phyloP scores from a whole-genome alignment of 2,329 filamentous ascomycete genomes.

The Paecilomyces niveus region DNA sequence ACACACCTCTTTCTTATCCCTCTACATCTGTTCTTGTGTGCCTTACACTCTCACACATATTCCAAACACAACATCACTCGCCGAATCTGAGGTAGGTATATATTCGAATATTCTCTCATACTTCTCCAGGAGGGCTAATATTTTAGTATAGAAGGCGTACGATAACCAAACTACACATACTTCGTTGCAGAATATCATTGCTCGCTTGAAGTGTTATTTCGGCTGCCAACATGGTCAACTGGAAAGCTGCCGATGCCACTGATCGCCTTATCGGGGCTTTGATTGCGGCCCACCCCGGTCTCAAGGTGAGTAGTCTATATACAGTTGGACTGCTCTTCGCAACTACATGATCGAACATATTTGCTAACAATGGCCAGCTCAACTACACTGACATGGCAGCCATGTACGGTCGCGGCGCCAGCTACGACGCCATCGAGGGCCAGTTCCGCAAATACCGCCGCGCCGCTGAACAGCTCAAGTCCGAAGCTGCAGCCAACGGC shows the following conservation, averaged over 20 bases:
- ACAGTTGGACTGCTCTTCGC: neutral
- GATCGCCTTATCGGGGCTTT: slow-evolving; percentile 20
- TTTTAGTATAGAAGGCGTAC: too few relatives aligned
- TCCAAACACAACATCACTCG: neutral
- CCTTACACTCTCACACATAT: neutral
- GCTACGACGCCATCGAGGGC: slow-evolving; percentile 43
- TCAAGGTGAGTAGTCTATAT: slow-evolving; percentile 14
- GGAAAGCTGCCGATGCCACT: slow-evolving; percentile 17
- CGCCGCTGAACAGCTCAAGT: slow-evolving; percentile 27
- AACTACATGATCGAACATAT: neutral
- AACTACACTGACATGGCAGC: slow-evolving; percentile 38
- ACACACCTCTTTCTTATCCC: neutral
- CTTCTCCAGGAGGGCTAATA: neutral
- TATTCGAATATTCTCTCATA: neutral
- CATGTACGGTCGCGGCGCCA: slow-evolving; percentile 40
- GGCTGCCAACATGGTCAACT: slow-evolving; percentile 22
- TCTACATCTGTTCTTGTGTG: neutral
- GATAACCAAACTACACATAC: too few relatives aligned
- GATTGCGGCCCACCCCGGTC: slow-evolving; percentile 18
- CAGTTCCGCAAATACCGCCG: slow-evolving; percentile 41
- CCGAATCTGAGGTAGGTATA: neutral
- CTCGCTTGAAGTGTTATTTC: neutral
- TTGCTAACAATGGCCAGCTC: slow-evolving; percentile 25
- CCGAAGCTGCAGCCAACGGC: slow-evolving; percentile 13
- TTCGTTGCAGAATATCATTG: too few relatives aligned